These are phyloP conservation scores for Colletotrichum euphorbiae DNA, from an alignment of 2,329 filamentous ascomycete species.

Conservation along the genomic window DNA sequence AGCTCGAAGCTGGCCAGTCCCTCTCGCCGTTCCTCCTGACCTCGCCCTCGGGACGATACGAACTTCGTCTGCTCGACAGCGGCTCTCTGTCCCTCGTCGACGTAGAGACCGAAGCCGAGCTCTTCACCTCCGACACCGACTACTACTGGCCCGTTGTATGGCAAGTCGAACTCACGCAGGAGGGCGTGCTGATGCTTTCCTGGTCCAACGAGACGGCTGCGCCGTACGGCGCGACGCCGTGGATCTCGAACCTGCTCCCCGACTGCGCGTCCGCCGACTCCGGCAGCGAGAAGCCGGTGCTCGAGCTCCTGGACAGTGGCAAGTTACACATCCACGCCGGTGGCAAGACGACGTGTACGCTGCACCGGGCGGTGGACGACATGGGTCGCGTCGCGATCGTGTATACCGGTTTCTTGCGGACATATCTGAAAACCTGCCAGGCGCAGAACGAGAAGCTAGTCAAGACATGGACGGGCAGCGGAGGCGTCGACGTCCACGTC, in stretches of 20 bases:
- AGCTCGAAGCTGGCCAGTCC: slow-evolving; percentile 31
- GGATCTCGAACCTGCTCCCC: slow-evolving; percentile 38
- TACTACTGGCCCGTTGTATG: slow-evolving; percentile 41
- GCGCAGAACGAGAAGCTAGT: slow-evolving; percentile 41
- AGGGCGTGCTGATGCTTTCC: slow-evolving; percentile 40
- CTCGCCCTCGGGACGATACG: slow-evolving; percentile 38
- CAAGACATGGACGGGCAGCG: slow-evolving; percentile 40
- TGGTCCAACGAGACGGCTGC: slow-evolving; percentile 40
- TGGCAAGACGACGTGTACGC: slow-evolving; percentile 36
- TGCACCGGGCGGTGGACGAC: slow-evolving; percentile 39
- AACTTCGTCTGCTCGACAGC: slow-evolving; percentile 36
- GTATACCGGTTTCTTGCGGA: slow-evolving; percentile 41
- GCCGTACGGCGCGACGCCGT: slow-evolving; percentile 40
- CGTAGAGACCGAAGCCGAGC: slow-evolving; percentile 35
- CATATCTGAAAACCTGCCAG: slow-evolving; percentile 40
- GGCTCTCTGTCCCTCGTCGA: slow-evolving; percentile 39
- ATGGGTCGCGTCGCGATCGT: slow-evolving; percentile 41
- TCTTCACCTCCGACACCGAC: slow-evolving; percentile 41
- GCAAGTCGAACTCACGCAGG: slow-evolving; percentile 40
- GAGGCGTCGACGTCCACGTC: slow-evolving; percentile 41
- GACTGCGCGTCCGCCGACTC: slow-evolving; percentile 30
- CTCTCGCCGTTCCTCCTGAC: slow-evolving; percentile 35
- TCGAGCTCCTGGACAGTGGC: slow-evolving; percentile 41
- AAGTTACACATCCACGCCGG: slow-evolving; percentile 40
- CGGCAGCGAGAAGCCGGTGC: slow-evolving; percentile 26